Percentiles rank a stretch among this genome's conserved stretches.
Evolutionary conservation across 768 basidiomycete species (phyloP).

Genomic region (Agaricus blazei): DNA sequence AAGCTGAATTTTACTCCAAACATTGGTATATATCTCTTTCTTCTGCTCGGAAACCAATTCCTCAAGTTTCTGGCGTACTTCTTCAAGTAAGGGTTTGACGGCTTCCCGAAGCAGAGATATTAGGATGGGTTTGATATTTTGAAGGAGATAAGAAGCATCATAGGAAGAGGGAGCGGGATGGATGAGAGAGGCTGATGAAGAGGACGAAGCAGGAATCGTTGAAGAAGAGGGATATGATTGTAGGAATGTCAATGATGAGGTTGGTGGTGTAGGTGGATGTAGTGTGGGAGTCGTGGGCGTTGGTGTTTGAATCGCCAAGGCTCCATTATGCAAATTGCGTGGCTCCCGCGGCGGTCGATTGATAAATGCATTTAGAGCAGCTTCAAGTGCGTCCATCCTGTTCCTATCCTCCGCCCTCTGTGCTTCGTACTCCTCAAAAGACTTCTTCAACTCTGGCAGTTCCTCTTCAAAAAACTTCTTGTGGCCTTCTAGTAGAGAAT

Average conservation of each 20-base stretch:
- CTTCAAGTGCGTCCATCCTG: conserved; percentile 14
- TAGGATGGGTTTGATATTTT: conserved; percentile 15
- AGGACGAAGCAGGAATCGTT: conserved; percentile 6
- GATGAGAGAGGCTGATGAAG: background rate
- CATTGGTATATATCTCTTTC: conserved; percentile 13
- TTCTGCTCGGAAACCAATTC: conserved; percentile 15
- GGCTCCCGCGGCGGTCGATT: conserved; percentile 5
- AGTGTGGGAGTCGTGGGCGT: too few relatives aligned
- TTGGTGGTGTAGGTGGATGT: too few relatives aligned
- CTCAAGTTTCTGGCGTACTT: conserved; percentile 15
- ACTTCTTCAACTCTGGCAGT: conserved; percentile 9
- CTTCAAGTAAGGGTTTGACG: conserved; percentile 14
- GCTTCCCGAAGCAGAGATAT: conserved; percentile 9
- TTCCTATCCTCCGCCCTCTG: conserved; percentile 12
- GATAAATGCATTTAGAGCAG: conserved; percentile 19
- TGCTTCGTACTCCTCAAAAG: conserved; percentile 8
- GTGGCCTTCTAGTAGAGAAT: background rate
- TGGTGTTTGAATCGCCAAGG: too few relatives aligned
- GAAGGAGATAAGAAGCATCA: conserved; percentile 13
- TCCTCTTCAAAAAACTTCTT: conserved; percentile 2
- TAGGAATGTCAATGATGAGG: too few relatives aligned
- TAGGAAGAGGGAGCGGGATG: background rate
- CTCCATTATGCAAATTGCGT: too few relatives aligned
- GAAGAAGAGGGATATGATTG: too few relatives aligned
- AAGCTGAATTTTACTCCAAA: conserved; percentile 16